A percentile compares a stretch with the other conserved stretches of the same genome.
phyloP scores from a whole-genome alignment of 202 grass and related monocot genomes.

The Zoysia matrella region DNA sequence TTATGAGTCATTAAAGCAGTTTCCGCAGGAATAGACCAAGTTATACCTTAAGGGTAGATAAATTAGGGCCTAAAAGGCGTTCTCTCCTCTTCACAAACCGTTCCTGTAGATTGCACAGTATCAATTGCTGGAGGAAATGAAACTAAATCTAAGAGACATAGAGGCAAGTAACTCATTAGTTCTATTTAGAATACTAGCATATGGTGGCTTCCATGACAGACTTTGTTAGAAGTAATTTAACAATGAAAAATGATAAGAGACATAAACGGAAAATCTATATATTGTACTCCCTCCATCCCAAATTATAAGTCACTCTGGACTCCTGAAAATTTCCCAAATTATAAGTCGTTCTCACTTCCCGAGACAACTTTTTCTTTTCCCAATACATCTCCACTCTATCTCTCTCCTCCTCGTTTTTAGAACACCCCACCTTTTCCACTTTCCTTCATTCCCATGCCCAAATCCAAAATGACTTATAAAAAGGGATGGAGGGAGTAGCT shows the following conservation, averaged over 20 bases:
- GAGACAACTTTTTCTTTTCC: too few species aligned
- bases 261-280: too few species aligned
- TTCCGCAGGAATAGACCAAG: background rate
- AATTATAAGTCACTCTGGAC: too few species aligned
- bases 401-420: too few species aligned
- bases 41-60: slow-evolving; percentile 92
- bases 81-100: slow-evolving; percentile 98
- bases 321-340: too few species aligned
- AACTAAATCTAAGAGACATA: slow-evolving; percentile 26
- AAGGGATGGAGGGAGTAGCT: too few species aligned
- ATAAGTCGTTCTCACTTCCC: too few species aligned
- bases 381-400: too few species aligned
- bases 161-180: background rate
- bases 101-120: slow-evolving; percentile 67
- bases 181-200: slow-evolving; percentile 4
- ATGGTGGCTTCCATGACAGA: background rate
- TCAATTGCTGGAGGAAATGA: slow-evolving; percentile 2
- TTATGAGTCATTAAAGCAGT: background rate
- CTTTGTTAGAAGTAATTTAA: slow-evolving; percentile 2
- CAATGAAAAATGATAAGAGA: background rate
- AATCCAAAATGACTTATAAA: too few species aligned
- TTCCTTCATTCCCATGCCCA: too few species aligned
- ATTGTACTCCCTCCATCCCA: too few species aligned
- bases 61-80: slow-evolving; percentile 94
- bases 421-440: too few species aligned